Conservation (phyloP, 2,329 filamentous ascomycete genomes). For the Sclerotinia spermophila region DNA sequence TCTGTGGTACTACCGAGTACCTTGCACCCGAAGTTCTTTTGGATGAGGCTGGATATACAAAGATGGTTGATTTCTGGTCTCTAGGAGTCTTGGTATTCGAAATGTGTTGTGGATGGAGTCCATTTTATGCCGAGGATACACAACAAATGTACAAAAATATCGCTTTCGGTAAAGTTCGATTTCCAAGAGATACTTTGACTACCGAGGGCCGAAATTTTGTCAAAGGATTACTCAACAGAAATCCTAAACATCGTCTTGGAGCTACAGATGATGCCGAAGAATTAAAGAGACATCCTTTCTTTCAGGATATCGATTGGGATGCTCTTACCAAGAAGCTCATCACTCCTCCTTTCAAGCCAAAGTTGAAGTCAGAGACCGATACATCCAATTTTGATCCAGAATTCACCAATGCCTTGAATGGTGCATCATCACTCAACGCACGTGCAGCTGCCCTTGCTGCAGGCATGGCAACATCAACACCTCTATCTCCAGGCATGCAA, state of each 20-base stretch:
- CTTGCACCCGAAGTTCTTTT: slow-evolving; percentile 91
- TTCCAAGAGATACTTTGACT: slow-evolving; percentile 89
- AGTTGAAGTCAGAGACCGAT: slow-evolving; percentile 91
- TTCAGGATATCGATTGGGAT: slow-evolving; percentile 89
- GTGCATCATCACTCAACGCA: slow-evolving; percentile 83
- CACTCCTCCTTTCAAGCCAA: slow-evolving; percentile 95
- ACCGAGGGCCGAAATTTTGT: slow-evolving; percentile 96
- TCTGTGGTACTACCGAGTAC: slow-evolving; percentile 97
- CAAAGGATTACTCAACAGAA: slow-evolving; percentile 93
- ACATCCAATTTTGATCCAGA: slow-evolving; percentile 98
- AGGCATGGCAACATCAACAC: slow-evolving; percentile 84
- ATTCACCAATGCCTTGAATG: slow-evolving; percentile 91
- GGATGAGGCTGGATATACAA: slow-evolving; percentile 96
- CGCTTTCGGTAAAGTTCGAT: slow-evolving; percentile 95
- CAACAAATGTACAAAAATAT: slow-evolving; percentile 99
- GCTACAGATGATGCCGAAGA: slow-evolving; percentile 90
- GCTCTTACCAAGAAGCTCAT: slow-evolving; percentile 85
- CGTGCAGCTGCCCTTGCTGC: slow-evolving; percentile 81
- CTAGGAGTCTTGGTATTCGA: slow-evolving; percentile 96
- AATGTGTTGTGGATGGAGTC: slow-evolving; percentile 99
- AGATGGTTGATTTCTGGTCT: slow-evolving; percentile 99
- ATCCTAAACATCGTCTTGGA: slow-evolving; percentile 90
- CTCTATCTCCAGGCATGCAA: slow-evolving; percentile 90
- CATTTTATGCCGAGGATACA: slow-evolving; percentile 97
- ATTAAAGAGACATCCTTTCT: slow-evolving; percentile 91